Percentiles rank a stretch among this genome's conserved stretches.
Conservation (phyloP, 2,329 filamentous ascomycete species). For the Xylariales sp. region DNA sequence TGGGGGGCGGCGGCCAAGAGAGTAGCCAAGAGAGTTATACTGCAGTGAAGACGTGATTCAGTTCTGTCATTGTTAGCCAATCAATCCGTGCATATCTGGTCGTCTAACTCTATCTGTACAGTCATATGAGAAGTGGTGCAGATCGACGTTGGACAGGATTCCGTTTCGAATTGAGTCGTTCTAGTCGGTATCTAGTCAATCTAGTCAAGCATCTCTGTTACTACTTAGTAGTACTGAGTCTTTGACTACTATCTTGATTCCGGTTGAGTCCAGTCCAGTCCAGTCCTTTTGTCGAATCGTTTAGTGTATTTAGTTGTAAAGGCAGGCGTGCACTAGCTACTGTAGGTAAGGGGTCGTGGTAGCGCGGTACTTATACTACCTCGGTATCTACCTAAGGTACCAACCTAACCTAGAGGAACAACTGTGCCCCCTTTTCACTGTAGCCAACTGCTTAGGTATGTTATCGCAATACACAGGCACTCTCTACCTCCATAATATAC, state of each 20-base stretch:
- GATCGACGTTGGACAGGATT: conserved; percentile 26
- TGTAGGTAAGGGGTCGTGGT: neutral
- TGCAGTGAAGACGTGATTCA: conserved; percentile 17
- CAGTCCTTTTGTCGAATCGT: no score
- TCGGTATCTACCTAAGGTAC: neutral
- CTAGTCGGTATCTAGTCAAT: neutral
- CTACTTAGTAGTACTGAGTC: neutral
- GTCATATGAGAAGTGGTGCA: conserved; percentile 8
- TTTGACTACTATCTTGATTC: no score
- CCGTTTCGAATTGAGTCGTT: conserved; percentile 18
- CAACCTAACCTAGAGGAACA: neutral
- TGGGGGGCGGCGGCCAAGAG: no score
- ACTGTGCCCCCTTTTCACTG: conserved; percentile 22
- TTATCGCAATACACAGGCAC: no score
- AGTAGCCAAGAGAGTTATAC: neutral
- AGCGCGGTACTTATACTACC: neutral
- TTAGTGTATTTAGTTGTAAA: no score
- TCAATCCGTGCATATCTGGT: conserved; percentile 1
- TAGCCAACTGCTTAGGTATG: neutral
- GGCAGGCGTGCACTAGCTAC: neutral
- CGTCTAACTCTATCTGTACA: neutral
- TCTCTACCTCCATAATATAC: no score
- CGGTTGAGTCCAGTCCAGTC: no score
- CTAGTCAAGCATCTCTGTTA: neutral
- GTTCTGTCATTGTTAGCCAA: conserved; percentile 19